Evolutionary conservation across 495 filamentous ascomycete genomes (phyloP).

Genomic region (Neurospora terricola): DNA sequence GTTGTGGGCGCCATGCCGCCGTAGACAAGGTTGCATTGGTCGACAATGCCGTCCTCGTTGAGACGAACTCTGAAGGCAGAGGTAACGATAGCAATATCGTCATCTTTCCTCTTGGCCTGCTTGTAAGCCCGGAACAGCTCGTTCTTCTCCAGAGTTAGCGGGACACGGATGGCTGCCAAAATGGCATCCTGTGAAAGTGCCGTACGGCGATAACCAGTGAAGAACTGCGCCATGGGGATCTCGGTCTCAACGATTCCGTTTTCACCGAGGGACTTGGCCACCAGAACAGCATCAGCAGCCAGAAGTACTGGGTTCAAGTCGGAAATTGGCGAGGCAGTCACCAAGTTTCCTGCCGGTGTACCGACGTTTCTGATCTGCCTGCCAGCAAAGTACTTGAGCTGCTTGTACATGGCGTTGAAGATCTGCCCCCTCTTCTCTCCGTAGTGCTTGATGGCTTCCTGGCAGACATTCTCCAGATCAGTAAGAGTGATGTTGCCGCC

Average conservation of each 20-base stretch:
- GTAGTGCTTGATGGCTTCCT: conserved; percentile 71
- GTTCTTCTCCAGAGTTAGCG: conserved; percentile 54
- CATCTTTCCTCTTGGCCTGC: conserved; percentile 90
- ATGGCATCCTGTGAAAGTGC: conserved; percentile 74
- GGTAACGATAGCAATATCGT: conserved; percentile 95
- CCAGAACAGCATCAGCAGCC: conserved; percentile 68
- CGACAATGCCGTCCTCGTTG: conserved; percentile 52
- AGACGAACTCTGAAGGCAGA: conserved; percentile 65
- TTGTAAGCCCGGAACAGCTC: conserved; percentile 78
- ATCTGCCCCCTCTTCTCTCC: conserved; percentile 61
- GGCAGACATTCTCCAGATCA: conserved; percentile 63
- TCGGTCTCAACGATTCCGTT: conserved; percentile 41
- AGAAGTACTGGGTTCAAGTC: conserved; percentile 94
- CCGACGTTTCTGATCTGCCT: conserved; percentile 95
- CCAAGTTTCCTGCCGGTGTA: conserved; percentile 89
- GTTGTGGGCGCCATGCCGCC: conserved; percentile 87
- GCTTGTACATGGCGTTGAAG: conserved; percentile 64
- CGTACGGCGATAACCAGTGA: conserved; percentile 82
- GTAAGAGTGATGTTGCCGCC: conserved; percentile 89
- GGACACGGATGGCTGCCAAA: conserved; percentile 79
- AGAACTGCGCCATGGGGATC: conserved; percentile 87
- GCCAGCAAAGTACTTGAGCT: conserved; percentile 87
- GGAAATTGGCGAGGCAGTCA: conserved; percentile 91
- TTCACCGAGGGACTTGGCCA: conserved; percentile 62
- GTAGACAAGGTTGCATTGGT: conserved; percentile 67